A percentile compares a stretch with the other conserved stretches of the same genome.
phyloP scores from a whole-genome alignment of 768 basidiomycete genomes.

The Clitopilus hobsonii region DNA sequence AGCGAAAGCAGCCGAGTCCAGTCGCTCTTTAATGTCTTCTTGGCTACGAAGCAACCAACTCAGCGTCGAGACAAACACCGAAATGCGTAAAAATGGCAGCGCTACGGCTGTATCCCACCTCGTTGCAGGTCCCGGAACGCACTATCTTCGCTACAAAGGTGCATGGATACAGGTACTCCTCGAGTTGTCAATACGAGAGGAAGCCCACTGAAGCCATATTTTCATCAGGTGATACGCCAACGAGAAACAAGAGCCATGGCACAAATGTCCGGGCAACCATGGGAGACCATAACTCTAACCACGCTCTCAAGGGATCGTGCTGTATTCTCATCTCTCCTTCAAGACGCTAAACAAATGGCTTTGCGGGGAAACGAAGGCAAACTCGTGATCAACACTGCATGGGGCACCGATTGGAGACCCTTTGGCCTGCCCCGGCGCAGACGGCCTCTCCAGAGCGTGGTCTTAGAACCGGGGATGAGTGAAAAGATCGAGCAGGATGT shows the following conservation, averaged over 20 bases:
- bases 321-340: slow-evolving; percentile 75
- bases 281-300: slow-evolving; percentile 96
- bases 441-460: slow-evolving; percentile 84
- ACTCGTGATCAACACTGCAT: slow-evolving; percentile 93
- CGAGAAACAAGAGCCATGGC: slow-evolving; percentile 91
- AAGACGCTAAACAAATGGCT: slow-evolving; percentile 88
- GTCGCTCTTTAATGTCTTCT: slow-evolving; percentile 20
- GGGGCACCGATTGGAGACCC: slow-evolving; percentile 95
- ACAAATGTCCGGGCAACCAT: slow-evolving; percentile 86
- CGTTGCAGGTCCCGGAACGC: slow-evolving; percentile 93
- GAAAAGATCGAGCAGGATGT: slow-evolving; percentile 82
- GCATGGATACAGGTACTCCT: slow-evolving; percentile 90
- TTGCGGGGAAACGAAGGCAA: slow-evolving; percentile 87
- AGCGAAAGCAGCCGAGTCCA: slow-evolving; percentile 26
- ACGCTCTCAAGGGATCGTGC: slow-evolving; percentile 83
- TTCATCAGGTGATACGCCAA: slow-evolving; percentile 81
- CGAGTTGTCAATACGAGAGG: background rate
- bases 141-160: slow-evolving; percentile 85
- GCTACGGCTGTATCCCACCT: slow-evolving; percentile 86
- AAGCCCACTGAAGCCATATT: slow-evolving; percentile 5
- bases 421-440: slow-evolving; percentile 91
- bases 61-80: slow-evolving; percentile 89
- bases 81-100: slow-evolving; percentile 88
- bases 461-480: slow-evolving; percentile 77
- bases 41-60: slow-evolving; percentile 86